These are phyloP conservation scores for Ceratocystis papillata DNA, from an alignment of 2,329 filamentous ascomycete species.

Conservation along the genomic window DNA sequence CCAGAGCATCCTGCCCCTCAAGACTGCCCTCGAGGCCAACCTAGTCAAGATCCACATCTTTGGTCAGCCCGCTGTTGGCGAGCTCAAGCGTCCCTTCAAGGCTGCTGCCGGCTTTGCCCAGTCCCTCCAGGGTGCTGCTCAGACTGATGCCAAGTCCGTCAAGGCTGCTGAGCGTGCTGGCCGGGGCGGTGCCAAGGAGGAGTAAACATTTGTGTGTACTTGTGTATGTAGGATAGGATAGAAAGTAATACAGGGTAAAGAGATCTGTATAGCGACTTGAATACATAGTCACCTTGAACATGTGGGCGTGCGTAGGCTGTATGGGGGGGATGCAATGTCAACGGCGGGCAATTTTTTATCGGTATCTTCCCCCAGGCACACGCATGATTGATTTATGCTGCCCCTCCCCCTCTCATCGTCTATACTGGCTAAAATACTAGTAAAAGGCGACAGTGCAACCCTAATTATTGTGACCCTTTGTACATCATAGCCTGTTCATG, in stretches of 20 bases:
- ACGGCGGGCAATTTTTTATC: background rate
- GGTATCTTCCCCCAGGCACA: no score
- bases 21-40: slow-evolving; percentile 90
- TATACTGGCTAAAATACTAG: background rate
- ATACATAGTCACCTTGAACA: background rate
- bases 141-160: slow-evolving; percentile 86
- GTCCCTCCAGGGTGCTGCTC: slow-evolving; percentile 60
- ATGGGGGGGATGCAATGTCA: background rate
- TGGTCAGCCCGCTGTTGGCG: slow-evolving; percentile 73
- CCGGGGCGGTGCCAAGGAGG: slow-evolving; percentile 60
- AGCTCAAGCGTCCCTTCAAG: slow-evolving; percentile 96
- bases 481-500: background rate
- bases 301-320: background rate
- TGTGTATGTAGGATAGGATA: slow-evolving; percentile 14
- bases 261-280: background rate
- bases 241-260: slow-evolving; percentile 11
- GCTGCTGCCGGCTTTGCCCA: slow-evolving; percentile 69
- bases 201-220: slow-evolving; percentile 38
- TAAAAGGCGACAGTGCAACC: background rate
- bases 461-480: background rate
- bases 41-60: slow-evolving; percentile 91
- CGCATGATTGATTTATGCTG: no score
- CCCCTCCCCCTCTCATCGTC: no score
- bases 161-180: slow-evolving; percentile 68
- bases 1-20: slow-evolving; percentile 96